These are phyloP conservation scores for Solanum chaucha DNA, from an alignment of 257 asterid species.

Conservation along the genomic window DNA sequence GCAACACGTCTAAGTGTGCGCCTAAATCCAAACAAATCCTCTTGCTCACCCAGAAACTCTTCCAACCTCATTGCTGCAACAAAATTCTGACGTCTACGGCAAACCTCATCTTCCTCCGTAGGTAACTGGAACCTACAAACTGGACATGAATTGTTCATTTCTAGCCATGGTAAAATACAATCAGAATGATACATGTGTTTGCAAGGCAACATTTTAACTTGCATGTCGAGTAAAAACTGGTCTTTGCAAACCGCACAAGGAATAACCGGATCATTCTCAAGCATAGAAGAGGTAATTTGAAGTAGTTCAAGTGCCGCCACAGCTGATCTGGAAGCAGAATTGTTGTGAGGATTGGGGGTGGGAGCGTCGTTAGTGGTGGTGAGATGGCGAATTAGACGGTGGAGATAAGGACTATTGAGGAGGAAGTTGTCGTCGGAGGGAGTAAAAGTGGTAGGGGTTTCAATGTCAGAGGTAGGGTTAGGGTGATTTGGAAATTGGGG, in stretches of 20 bases:
- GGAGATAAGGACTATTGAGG: conserved; percentile 62
- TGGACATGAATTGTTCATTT: conserved; percentile 77
- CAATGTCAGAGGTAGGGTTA: conserved; percentile 7
- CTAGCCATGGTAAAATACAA: conserved; percentile 85
- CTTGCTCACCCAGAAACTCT: conserved; percentile 51
- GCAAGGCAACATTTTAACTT: conserved; percentile 64
- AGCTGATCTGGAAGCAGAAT: conserved; percentile 55
- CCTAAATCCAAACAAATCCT: conserved; percentile 36
- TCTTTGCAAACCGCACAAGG: conserved; percentile 81
- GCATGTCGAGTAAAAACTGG: conserved; percentile 32
- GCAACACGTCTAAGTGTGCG: conserved; percentile 46
- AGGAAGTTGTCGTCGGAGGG: conserved; percentile 67
- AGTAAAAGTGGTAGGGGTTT: conserved; percentile 10
- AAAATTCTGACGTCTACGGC: conserved; percentile 19
- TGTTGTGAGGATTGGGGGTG: conserved; percentile 20
- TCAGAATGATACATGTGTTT: conserved; percentile 58
- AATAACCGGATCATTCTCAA: conserved; percentile 43
- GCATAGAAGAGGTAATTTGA: conserved; percentile 18
- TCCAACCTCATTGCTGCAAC: conserved; percentile 38
- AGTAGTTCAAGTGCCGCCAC: conserved; percentile 40
- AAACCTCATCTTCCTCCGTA: conserved; percentile 22
- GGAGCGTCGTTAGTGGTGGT: conserved; percentile 32
- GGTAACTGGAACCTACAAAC: conserved; percentile 69
- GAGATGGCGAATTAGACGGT: conserved; percentile 64
- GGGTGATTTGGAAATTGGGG: conserved; percentile 2